Conservation (phyloP, 768 basidiomycete genomes). For the Lactarius deliciosus region DNA sequence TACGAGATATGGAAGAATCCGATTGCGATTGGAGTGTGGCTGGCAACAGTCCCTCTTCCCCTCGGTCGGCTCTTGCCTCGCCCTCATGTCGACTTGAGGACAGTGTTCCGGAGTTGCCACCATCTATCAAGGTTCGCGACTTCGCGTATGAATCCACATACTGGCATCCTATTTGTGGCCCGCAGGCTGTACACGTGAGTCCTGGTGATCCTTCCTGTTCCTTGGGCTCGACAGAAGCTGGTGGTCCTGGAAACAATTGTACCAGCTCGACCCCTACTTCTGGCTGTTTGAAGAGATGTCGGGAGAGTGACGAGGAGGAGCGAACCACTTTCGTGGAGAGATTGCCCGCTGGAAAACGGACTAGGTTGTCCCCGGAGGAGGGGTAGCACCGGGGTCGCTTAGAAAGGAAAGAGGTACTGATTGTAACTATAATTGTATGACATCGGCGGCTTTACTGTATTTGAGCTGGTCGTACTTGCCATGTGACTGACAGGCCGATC, state of each 20-base stretch:
- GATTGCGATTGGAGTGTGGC: conserved; percentile 23
- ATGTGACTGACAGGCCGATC: background rate
- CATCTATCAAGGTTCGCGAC: conserved; percentile 33
- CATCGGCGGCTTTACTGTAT: background rate
- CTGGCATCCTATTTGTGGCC: conserved; percentile 6
- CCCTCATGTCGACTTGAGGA: background rate
- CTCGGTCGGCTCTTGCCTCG: conserved; percentile 13
- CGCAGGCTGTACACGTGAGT: background rate
- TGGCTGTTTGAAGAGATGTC: conserved; percentile 8
- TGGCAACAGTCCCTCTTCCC: conserved; percentile 17
- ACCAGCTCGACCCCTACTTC: background rate
- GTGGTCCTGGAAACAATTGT: background rate
- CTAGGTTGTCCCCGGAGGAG: conserved; percentile 2
- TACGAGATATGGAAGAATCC: conserved; percentile 21
- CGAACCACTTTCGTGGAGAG: background rate
- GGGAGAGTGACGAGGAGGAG: background rate
- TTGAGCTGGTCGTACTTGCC: background rate
- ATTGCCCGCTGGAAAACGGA: conserved; percentile 10
- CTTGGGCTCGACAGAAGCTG: background rate
- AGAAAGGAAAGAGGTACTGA: background rate
- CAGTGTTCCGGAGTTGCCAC: conserved; percentile 8
- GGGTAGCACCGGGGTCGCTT: background rate
- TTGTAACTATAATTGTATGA: background rate
- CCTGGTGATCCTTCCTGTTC: background rate
- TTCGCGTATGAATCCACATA: conserved; percentile 32